phyloP scores from a whole-genome alignment of 345 rosid genomes.

The Citrus glauca region DNA sequence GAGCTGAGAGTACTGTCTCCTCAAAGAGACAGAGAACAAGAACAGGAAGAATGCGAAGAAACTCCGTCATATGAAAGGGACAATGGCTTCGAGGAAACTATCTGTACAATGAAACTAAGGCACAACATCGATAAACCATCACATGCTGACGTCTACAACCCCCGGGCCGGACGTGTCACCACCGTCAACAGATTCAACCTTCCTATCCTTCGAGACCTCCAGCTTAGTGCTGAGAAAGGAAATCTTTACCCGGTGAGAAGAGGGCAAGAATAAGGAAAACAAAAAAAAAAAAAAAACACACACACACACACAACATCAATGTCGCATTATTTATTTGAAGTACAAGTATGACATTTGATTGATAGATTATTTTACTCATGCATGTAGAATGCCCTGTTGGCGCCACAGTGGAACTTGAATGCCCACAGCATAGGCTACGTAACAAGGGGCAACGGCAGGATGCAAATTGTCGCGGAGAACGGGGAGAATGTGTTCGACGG shows the following conservation, averaged over 20 bases:
- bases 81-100: slow-evolving; percentile 61
- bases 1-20: slow-evolving; percentile 35
- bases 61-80: not conserved
- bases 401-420: slow-evolving; percentile 38
- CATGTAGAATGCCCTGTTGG: slow-evolving; percentile 34
- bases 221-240: slow-evolving; percentile 54
- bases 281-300: not conserved
- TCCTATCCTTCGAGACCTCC: slow-evolving; percentile 46
- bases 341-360: not conserved
- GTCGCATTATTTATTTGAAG: too few species aligned
- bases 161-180: slow-evolving; percentile 59
- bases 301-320: not conserved
- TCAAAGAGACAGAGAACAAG: slow-evolving; percentile 1
- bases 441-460: slow-evolving; percentile 26
- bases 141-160: slow-evolving; percentile 51
- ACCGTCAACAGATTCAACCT: slow-evolving; percentile 48
- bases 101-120: slow-evolving; percentile 43
- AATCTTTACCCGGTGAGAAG: slow-evolving; percentile 31
- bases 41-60: not conserved
- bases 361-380: not conserved
- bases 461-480: slow-evolving; percentile 28
- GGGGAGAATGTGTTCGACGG: slow-evolving; percentile 30
- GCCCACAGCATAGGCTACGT: slow-evolving; percentile 36
- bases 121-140: slow-evolving; percentile 48
- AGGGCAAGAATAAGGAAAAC: too few species aligned